Base-by-base conservation (phyloP, 495 filamentous ascomycete species). In the Glonium stellatum region DNA sequence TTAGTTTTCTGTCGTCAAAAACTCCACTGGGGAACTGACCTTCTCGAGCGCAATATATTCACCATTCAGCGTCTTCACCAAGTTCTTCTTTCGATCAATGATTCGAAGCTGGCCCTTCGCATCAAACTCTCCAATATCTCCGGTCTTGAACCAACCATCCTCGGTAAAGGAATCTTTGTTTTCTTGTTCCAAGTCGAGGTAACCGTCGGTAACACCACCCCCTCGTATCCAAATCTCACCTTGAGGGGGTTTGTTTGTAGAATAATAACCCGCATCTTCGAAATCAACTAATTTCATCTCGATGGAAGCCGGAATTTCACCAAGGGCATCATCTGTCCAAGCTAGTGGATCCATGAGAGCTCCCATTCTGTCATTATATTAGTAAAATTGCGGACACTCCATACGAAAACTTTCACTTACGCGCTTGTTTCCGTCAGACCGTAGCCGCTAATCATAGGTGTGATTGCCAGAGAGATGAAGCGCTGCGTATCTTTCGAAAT, bases 41-140 rank as follows among this genome's bases (percentile, higher is more conserved):
- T 98, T 98, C 84, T 98, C 93, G 19, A 98, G 81, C 35, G 93
- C 93, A 70, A 98, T 96, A 75, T 98, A 98, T 78, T 98, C 93
- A 68, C 93, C 93, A 70, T 92, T 90, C 57, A 88, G 79, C 1
- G 91, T 98, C 85, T 97, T 97, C 72, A 96, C 87, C 62, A 97
- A 74, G 72, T 97, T 97, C 86, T 97, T 97, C 88, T 96, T 97
- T 68, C 91, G 88, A 74, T 97, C 91, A 67, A 97, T 95, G 72
- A 97, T 87, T 67, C 80, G 83, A 53, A 97, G 76, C 69, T 95
- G 85, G 60, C 91, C 91, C 68, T 86, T 81, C 60, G 76, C 68
- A 70, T 92, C 87, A 74, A 87, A 97, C 77, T 97, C 88, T 67
- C 91, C 91, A 67, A 97, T 92, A 66, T 97, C 91, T 53, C 91